Conservation (phyloP, 1,284 basidiomycete species). For the Fomitopsis palustris region DNA sequence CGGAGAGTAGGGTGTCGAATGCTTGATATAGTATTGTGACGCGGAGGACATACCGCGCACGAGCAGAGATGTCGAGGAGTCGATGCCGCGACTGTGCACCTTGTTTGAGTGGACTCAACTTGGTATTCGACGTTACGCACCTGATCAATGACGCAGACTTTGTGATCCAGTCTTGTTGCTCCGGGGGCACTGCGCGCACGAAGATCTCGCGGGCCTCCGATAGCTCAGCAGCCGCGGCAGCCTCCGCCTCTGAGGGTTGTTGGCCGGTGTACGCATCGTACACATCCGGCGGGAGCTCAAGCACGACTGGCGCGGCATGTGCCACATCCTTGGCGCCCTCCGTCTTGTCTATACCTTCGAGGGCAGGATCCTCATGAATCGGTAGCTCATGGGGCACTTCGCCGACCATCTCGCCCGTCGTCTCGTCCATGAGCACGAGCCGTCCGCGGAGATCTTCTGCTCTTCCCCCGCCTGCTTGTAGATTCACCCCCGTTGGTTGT, state of each 20-base stretch:
- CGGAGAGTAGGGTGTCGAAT: conserved; percentile 46
- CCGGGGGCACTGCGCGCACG: conserved; percentile 56
- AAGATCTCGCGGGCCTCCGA: conserved; percentile 49
- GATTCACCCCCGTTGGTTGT: background rate
- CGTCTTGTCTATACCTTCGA: conserved; percentile 17
- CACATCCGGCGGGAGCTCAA: conserved; percentile 55
- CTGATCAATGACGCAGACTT: conserved; percentile 66
- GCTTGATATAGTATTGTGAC: conserved; percentile 59
- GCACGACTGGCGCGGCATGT: conserved; percentile 53
- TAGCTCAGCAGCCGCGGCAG: conserved; percentile 32
- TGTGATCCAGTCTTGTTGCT: conserved; percentile 74
- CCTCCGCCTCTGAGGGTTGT: conserved; percentile 14
- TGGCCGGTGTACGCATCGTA: conserved; percentile 25
- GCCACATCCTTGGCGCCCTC: conserved; percentile 34
- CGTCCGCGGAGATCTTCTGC: conserved; percentile 57
- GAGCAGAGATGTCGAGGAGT: conserved; percentile 62
- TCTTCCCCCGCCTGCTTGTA: conserved; percentile 14
- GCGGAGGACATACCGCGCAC: conserved; percentile 60
- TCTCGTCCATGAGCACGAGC: conserved; percentile 73
- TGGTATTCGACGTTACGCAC: conserved; percentile 33
- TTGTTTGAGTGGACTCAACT: background rate
- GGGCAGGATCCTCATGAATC: conserved; percentile 54
- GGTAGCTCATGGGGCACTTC: conserved; percentile 60
- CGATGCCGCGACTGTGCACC: conserved; percentile 57
- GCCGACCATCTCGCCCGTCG: conserved; percentile 71